A percentile compares a stretch with the other conserved stretches of the same genome.
phyloP scores from a whole-genome alignment of 768 basidiomycete species.

The Melanogaster broomeanus region DNA sequence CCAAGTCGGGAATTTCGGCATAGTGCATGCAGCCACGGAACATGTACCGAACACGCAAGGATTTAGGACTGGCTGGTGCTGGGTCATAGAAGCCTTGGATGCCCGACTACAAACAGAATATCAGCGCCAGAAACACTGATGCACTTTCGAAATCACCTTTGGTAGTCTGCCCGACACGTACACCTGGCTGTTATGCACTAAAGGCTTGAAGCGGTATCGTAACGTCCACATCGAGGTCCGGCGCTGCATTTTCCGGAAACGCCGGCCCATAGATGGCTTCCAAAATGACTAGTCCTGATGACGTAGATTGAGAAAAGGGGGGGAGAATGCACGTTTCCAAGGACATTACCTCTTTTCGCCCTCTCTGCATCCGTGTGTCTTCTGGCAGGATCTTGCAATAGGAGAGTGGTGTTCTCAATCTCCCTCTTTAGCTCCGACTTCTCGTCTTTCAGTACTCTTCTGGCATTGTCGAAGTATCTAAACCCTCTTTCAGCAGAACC shows the following conservation, averaged over 20 bases:
- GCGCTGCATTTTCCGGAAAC: constrained; percentile 48
- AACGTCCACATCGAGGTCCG: constrained; percentile 70
- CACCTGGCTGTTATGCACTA: constrained; percentile 78
- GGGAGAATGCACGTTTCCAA: constrained; percentile 2
- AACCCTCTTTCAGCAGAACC: constrained; percentile 16
- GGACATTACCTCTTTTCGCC: constrained; percentile 59
- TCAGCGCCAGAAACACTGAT: constrained; percentile 2
- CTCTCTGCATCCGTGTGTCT: constrained; percentile 65
- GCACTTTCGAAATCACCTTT: constrained; percentile 51
- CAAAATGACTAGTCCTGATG: constrained; percentile 71
- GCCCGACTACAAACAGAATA: constrained; percentile 46
- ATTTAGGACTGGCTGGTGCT: constrained; percentile 70
- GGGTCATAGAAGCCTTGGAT: constrained; percentile 91
- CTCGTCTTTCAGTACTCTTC: constrained; percentile 62
- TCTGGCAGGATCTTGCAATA: constrained; percentile 70
- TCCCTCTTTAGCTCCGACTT: constrained; percentile 63
- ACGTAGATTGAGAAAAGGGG: constrained; percentile 16
- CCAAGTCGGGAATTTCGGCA: constrained; percentile 72
- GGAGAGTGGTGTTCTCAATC: constrained; percentile 56
- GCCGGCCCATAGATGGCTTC: constrained; percentile 72
- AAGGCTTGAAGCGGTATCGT: constrained; percentile 79
- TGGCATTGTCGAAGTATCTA: constrained; percentile 69
- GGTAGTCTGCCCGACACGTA: constrained; percentile 73
- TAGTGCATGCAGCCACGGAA: constrained; percentile 77
- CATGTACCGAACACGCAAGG: constrained; percentile 68